phyloP scores from a whole-genome alignment of 1,284 basidiomycete genomes.

The Ganoderma lucidum region DNA sequence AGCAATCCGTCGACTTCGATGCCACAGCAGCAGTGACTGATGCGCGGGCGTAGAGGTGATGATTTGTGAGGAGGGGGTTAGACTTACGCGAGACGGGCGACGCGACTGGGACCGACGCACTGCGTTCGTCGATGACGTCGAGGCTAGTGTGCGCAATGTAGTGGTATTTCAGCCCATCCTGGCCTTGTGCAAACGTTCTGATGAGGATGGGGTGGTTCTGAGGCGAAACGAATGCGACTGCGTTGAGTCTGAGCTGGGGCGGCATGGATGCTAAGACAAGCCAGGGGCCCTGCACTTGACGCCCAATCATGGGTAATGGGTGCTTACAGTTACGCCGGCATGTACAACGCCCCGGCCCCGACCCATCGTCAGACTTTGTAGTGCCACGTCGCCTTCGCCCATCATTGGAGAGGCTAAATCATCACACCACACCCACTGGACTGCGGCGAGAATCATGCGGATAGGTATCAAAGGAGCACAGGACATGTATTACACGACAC shows the following conservation, averaged over 20 bases:
- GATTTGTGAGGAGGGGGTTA: conserved; percentile 13
- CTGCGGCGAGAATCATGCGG: conserved; percentile 9
- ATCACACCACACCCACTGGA: background rate
- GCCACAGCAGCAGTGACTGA: conserved; percentile 56
- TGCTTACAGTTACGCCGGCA: background rate
- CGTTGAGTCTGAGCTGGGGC: conserved; percentile 71
- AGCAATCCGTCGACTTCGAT: conserved; percentile 73
- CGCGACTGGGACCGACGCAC: conserved; percentile 37
- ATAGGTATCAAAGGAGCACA: conserved; percentile 27
- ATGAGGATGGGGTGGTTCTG: conserved; percentile 84
- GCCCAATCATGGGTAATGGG: background rate
- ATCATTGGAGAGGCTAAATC: background rate
- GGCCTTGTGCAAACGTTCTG: conserved; percentile 63
- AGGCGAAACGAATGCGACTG: conserved; percentile 82
- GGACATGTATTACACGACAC: conserved; percentile 9
- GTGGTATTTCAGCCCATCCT: conserved; percentile 81
- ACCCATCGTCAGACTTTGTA: background rate
- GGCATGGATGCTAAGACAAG: conserved; percentile 53
- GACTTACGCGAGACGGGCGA: conserved; percentile 19
- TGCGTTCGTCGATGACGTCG: conserved; percentile 82
- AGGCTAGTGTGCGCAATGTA: conserved; percentile 84
- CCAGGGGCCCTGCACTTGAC: background rate
- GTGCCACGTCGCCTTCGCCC: background rate
- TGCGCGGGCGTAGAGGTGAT: background rate
- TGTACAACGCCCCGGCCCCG: background rate